Percentiles rank a stretch among this genome's conserved stretches.
Evolutionary conservation across 1,284 basidiomycete species (phyloP).

Genomic region (Afroboletus lepidellus): DNA sequence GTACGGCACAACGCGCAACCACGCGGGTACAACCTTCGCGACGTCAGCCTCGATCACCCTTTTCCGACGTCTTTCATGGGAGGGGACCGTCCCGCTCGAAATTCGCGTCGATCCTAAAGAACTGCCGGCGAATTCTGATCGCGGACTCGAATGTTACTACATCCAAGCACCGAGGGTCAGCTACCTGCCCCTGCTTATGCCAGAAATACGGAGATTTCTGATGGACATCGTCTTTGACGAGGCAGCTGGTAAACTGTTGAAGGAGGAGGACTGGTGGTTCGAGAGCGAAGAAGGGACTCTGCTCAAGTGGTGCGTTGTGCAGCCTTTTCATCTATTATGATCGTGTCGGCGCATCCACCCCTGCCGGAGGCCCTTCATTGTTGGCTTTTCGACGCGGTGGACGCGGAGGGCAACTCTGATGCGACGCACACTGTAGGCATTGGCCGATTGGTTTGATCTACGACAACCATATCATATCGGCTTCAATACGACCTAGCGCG

Average conservation of each 20-base stretch:
- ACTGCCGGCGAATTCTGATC: slow-evolving; percentile 82
- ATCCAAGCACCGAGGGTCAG: slow-evolving; percentile 84
- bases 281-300: slow-evolving; percentile 74
- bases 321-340: neutral
- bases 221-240: slow-evolving; percentile 90
- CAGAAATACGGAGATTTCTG: slow-evolving; percentile 81
- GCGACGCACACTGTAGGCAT: slow-evolving; percentile 65
- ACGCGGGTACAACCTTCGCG: slow-evolving; percentile 49
- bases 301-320: slow-evolving; percentile 74
- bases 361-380: neutral
- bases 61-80: slow-evolving; percentile 80
- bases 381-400: neutral
- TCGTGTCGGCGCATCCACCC: neutral
- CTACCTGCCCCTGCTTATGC: slow-evolving; percentile 88
- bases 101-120: slow-evolving; percentile 82
- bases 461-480: slow-evolving; percentile 72
- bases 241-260: slow-evolving; percentile 62
- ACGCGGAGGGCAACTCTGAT: slow-evolving; percentile 13
- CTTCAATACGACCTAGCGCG: slow-evolving; percentile 50
- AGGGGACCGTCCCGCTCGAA: slow-evolving; percentile 82
- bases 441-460: slow-evolving; percentile 94
- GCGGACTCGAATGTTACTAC: slow-evolving; percentile 83
- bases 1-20: slow-evolving; percentile 56
- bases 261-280: slow-evolving; percentile 94
- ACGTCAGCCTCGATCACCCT: slow-evolving; percentile 63